Evolutionary conservation across 2,329 filamentous ascomycete genomes (phyloP).

Genomic region (Dothistroma pini): DNA sequence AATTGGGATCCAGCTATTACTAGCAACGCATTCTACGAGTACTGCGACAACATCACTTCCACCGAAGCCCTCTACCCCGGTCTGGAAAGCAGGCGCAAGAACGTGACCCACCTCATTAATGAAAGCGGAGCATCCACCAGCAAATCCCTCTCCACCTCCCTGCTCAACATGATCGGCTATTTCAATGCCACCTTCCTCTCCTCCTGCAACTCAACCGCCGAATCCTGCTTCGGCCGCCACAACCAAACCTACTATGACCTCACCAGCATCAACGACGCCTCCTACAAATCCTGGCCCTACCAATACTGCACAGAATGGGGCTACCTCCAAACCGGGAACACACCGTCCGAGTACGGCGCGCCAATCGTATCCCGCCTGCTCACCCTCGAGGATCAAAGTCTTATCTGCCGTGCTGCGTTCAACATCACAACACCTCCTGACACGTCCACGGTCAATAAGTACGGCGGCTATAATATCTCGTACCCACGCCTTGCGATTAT

Average conservation of each 20-base stretch:
- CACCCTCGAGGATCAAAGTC: constrained; percentile 55
- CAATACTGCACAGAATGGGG: constrained; percentile 67
- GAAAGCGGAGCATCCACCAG: constrained; percentile 46
- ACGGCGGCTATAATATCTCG: constrained; percentile 66
- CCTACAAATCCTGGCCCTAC: constrained; percentile 52
- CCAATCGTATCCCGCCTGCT: constrained; percentile 70
- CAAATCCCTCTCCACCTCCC: constrained; percentile 46
- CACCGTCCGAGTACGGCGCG: constrained; percentile 56
- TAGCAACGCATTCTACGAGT: constrained; percentile 48
- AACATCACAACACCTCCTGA: constrained; percentile 64
- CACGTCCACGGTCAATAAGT: constrained; percentile 66
- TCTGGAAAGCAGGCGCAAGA: constrained; percentile 37
- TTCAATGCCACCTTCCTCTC: constrained; percentile 45
- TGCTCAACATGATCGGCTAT: constrained; percentile 58
- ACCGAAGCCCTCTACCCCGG: constrained; percentile 42
- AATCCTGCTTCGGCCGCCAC: constrained; percentile 50
- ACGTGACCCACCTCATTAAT: constrained; percentile 44
- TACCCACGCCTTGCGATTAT: constrained; percentile 74
- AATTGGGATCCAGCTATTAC: constrained; percentile 60
- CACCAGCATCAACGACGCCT: constrained; percentile 10
- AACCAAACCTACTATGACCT: constrained; percentile 39
- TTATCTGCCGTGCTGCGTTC: constrained; percentile 65
- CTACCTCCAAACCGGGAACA: constrained; percentile 70
- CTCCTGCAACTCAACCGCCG: constrained; percentile 43
- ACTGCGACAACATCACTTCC: constrained; percentile 55